phyloP scores from a whole-genome alignment of 306 rosid species.

The Lablab purpureus region DNA sequence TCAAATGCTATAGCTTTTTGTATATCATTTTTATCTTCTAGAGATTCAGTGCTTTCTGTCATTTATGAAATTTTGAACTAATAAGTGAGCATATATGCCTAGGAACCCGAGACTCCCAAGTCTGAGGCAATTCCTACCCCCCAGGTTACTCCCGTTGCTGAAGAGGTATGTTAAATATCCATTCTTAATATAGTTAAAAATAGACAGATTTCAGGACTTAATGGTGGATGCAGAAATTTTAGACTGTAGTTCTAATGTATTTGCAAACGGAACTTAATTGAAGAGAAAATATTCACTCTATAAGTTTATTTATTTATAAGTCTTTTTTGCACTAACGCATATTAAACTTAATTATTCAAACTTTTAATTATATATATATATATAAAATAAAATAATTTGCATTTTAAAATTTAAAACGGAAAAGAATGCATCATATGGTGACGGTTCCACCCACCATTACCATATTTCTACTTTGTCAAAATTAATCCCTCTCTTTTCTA shows the following conservation, averaged over 20 bases:
- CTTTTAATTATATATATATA: too few species aligned
- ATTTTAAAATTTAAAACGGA: too few species aligned
- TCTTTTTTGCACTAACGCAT: neutral
- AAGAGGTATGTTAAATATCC: conserved; percentile 53
- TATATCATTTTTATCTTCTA: neutral
- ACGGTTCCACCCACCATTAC: too few species aligned
- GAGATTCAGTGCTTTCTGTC: conserved; percentile 27
- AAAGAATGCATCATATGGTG: too few species aligned
- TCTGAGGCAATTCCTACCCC: conserved; percentile 33
- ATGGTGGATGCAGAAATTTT: neutral
- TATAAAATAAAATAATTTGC: too few species aligned
- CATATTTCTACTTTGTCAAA: too few species aligned
- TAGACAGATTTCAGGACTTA: conserved; percentile 9
- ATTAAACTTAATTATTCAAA: neutral
- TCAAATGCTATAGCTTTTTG: conserved; percentile 21
- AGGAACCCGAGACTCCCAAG: conserved; percentile 43
- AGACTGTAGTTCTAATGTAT: conserved; percentile 13
- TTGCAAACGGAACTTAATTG: neutral
- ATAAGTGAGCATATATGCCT: conserved; percentile 2
- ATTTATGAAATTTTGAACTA: conserved; percentile 34
- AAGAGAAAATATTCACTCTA: neutral
- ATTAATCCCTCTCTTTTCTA: too few species aligned
- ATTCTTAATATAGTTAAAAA: conserved; percentile 41
- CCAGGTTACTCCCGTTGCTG: conserved; percentile 47
- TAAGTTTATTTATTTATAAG: neutral